Conservation (phyloP, 2,329 filamentous ascomycete genomes). For the Metarhizium humberi region DNA sequence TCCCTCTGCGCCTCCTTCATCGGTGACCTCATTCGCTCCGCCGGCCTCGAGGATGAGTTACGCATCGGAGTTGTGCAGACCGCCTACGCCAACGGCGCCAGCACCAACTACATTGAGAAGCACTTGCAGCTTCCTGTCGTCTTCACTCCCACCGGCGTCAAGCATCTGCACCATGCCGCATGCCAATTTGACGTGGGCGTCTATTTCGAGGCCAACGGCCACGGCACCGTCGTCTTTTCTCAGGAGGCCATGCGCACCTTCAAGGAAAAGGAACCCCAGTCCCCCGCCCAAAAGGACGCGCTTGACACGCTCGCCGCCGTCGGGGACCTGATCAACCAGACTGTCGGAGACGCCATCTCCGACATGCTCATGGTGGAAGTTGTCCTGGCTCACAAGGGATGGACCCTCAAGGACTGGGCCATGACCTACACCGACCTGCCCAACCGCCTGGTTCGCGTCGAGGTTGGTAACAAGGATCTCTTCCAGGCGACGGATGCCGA, state of each 20-base stretch:
- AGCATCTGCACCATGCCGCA: constrained; percentile 95
- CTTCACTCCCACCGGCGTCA: constrained; percentile 92
- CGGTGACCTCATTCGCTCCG: constrained; percentile 72
- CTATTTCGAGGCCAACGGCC: constrained; percentile 98
- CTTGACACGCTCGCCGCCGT: constrained; percentile 77
- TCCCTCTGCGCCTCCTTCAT: constrained; percentile 92
- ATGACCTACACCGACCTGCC: constrained; percentile 89
- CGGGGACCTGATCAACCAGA: constrained; percentile 93
- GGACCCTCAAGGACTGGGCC: constrained; percentile 85
- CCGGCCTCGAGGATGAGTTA: constrained; percentile 69
- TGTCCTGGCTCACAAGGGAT: constrained; percentile 89
- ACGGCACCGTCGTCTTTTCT: constrained; percentile 94
- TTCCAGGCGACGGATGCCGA: constrained; percentile 93
- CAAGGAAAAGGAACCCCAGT: constrained; percentile 71
- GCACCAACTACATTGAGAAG: constrained; percentile 84
- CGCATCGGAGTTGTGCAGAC: constrained; percentile 95
- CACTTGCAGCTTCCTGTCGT: constrained; percentile 81
- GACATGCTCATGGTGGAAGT: constrained; percentile 95
- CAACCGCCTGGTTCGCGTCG: constrained; percentile 87
- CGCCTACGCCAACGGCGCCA: constrained; percentile 93
- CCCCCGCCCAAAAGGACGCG: constrained; percentile 82
- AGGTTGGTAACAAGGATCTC: constrained; percentile 77
- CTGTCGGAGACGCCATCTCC: constrained; percentile 89
- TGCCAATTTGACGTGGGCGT: constrained; percentile 91
- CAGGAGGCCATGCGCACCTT: constrained; percentile 73